Percentiles rank a stretch among this genome's conserved stretches.
Evolutionary conservation across 208 protist species (phyloP).

Genomic region (Strigomonas galati): DNA sequence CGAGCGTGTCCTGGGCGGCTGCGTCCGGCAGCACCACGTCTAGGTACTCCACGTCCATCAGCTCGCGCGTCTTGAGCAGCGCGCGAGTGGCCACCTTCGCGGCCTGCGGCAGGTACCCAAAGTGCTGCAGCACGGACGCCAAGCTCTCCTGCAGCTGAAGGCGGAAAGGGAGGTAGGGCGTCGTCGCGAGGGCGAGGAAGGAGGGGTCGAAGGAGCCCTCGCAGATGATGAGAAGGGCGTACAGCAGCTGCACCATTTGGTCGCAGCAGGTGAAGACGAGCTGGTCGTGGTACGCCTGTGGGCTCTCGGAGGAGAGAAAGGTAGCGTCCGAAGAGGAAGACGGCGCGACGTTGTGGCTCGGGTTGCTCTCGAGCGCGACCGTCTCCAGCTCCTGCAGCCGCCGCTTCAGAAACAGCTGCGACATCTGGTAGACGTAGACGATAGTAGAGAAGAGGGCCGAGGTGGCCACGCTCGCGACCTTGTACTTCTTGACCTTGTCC

Average conservation of each 20-base stretch:
- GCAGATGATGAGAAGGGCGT: conserved; percentile 25
- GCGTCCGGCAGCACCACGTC: conserved; percentile 61
- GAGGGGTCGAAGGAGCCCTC: conserved; percentile 15
- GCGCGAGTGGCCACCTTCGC: conserved; percentile 41
- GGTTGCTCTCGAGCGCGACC: neutral
- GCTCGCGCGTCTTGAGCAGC: conserved; percentile 41
- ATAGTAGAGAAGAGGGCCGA: conserved; percentile 47
- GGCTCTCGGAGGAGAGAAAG: neutral
- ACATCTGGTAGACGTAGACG: conserved; percentile 69
- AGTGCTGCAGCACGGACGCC: conserved; percentile 42
- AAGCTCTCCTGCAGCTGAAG: conserved; percentile 66
- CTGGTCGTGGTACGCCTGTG: neutral
- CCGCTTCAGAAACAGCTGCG: conserved; percentile 32
- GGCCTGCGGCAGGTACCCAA: conserved; percentile 37
- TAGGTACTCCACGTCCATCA: conserved; percentile 68
- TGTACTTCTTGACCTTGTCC: conserved; percentile 20
- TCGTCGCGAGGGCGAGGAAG: conserved; percentile 56
- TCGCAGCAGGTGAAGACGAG: neutral
- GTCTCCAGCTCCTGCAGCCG: conserved; percentile 5
- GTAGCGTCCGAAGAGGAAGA: no score
- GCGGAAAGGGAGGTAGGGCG: conserved; percentile 71
- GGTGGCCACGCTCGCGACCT: conserved; percentile 43
- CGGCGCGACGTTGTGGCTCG: no score
- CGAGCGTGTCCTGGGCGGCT: conserved; percentile 32
- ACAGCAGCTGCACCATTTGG: neutral